Percentiles rank a stretch among this genome's conserved stretches.
These are phyloP conservation scores for Copromyces sp. DNA, from an alignment of 495 filamentous ascomycete genomes.

Conservation along the genomic window DNA sequence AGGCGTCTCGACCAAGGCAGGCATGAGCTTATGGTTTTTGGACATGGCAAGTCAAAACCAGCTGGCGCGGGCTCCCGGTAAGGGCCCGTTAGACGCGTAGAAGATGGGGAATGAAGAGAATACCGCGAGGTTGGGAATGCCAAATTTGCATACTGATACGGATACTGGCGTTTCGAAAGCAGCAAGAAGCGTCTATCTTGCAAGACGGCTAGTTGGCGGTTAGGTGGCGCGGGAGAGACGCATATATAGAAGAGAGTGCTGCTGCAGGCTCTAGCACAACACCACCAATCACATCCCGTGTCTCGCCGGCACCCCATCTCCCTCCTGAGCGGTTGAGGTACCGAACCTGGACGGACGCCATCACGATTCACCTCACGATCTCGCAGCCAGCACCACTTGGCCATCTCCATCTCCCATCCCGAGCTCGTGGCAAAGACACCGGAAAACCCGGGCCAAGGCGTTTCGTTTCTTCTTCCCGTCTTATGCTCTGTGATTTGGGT, in stretches of 20 bases:
- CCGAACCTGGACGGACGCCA: constrained; percentile 9
- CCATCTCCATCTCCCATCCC: neutral
- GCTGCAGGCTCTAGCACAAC: constrained; percentile 15
- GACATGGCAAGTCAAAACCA: neutral
- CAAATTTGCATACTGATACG: neutral
- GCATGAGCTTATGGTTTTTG: neutral
- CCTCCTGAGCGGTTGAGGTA: constrained; percentile 21
- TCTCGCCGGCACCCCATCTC: neutral
- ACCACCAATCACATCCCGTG: constrained; percentile 18
- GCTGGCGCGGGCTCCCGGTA: neutral
- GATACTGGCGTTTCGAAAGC: neutral
- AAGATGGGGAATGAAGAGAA: neutral
- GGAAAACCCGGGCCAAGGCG: neutral
- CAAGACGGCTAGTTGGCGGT: constrained; percentile 4
- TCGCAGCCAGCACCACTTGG: neutral
- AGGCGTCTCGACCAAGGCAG: neutral
- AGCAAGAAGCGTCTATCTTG: neutral
- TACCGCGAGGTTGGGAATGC: neutral
- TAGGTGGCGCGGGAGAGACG: neutral
- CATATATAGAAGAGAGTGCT: constrained; percentile 1
- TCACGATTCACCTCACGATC: constrained; percentile 14
- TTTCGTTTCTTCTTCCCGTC: neutral
- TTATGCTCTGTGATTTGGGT: neutral
- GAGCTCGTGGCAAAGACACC: neutral
- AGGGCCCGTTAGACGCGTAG: neutral